These are phyloP conservation scores for Saturnispora saitoi DNA, from an alignment of 805 yeast species.

Conservation along the genomic window DNA sequence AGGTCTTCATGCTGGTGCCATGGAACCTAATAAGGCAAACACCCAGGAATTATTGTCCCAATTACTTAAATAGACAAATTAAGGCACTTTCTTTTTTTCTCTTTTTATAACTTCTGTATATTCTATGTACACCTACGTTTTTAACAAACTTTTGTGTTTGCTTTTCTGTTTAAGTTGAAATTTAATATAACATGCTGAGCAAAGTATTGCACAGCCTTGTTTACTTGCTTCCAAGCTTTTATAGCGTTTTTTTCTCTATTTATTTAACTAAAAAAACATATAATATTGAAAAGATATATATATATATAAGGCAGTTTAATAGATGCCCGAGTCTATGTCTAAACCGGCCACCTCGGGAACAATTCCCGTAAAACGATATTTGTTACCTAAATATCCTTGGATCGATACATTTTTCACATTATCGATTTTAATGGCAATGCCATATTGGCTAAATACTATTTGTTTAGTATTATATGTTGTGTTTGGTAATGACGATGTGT, in stretches of 20 bases:
- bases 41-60: constrained; percentile 7
- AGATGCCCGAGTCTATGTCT: neutral
- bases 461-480: constrained; percentile 17
- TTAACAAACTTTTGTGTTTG: neutral
- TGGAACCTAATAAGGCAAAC: constrained; percentile 1
- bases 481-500: constrained; percentile 21
- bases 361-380: neutral
- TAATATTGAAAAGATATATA: neutral
- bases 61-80: neutral
- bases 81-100: neutral
- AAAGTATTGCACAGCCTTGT: neutral
- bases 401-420: constrained; percentile 4
- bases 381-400: constrained; percentile 5
- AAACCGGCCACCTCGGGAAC: neutral
- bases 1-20: neutral
- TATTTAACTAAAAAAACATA: neutral
- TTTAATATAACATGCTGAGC: too few species aligned
- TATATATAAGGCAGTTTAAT: neutral
- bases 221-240: neutral
- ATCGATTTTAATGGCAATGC: constrained; percentile 19
- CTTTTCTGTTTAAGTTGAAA: neutral
- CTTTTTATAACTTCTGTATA: neutral
- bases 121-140: neutral
- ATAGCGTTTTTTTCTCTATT: neutral
- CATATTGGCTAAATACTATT: constrained; percentile 22